phyloP scores from a whole-genome alignment of 148 eudicot species.

The Diospyros lotus region DNA sequence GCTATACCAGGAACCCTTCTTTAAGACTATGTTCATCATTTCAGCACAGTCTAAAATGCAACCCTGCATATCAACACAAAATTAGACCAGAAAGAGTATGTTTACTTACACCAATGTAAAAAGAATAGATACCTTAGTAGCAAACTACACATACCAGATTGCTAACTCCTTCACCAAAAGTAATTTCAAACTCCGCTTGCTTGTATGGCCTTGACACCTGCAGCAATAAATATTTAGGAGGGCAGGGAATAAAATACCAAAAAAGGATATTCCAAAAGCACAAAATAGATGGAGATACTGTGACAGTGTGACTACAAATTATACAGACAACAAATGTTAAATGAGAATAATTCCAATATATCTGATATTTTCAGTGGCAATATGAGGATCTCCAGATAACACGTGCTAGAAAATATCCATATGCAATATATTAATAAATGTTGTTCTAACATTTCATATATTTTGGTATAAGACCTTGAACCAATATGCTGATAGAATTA shows the following conservation, averaged over 20 bases:
- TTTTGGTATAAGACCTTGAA: too few species aligned
- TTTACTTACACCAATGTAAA: slow-evolving; percentile 1
- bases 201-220: slow-evolving; percentile 98
- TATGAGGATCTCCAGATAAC: too few species aligned
- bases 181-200: slow-evolving; percentile 96
- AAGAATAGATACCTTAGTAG: neutral
- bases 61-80: slow-evolving; percentile 49
- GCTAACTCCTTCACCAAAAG: slow-evolving; percentile 95
- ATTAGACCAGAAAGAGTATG: neutral
- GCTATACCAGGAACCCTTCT: slow-evolving; percentile 96
- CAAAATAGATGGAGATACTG: neutral
- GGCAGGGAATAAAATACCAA: slow-evolving; percentile 2
- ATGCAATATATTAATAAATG: too few species aligned
- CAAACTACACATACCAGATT: slow-evolving; percentile 59
- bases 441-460: too few species aligned
- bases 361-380: too few species aligned
- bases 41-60: slow-evolving; percentile 97
- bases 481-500: too few species aligned
- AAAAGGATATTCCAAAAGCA: neutral
- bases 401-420: too few species aligned
- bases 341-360: too few species aligned
- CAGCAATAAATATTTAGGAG: slow-evolving; percentile 10
- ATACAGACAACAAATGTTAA: neutral
- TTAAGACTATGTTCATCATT: slow-evolving; percentile 67
- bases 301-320: neutral